Evolutionary conservation across 2,329 filamentous ascomycete genomes (phyloP), one percentile per base, ranked within the genome.

Genomic region (Calonectria pteridis): DNA sequence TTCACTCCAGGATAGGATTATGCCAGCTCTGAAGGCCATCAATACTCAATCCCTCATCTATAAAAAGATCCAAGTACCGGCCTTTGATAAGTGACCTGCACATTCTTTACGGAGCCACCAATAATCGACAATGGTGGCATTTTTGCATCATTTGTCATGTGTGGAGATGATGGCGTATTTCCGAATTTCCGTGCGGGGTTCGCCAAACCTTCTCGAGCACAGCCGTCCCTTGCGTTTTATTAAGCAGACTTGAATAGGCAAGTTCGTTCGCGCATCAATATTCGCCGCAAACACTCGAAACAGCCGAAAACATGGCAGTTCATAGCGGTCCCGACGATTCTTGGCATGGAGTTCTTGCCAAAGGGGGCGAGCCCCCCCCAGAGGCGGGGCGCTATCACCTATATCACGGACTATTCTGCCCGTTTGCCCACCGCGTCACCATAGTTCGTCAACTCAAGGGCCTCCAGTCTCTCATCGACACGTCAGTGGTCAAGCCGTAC

Each of bases 371-470:
- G 16, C 93, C 91, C 76, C 88, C 90, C 0, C 88, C 91, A 0
- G 90, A 91, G 74, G 87, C 87, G 65, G 88, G 87, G 69, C 89
- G 91, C 43, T 93, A 93, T 82, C 89, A 89, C 0, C 84, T 93
- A 3, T 93, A 93, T 79, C 83, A 92, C 69, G 89, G 91, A 35
- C 86, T 87, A 13, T 89, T 89, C 14, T 93, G 92, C 76, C 91
- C 91, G 3, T 93, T 84, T 90, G 93, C 94, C 26, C 94, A 95
- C 81, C 89, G 94, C 64, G 93, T 92, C 0, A 86, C 94, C 72
- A 94, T 95, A 74, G 91, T 93, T 18, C 90, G 93, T 64, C 89
- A 91, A 74, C 86, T 95, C 72, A 95, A 95, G 83, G 93, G 93
- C 0, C 87, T 96, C 0, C 92, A 95, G 73, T 90, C 93, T 53